Percentiles rank a stretch among this genome's conserved stretches.
Evolutionary conservation across 2,329 filamentous ascomycete species (phyloP).

Genomic region (Diaporthe sp.): DNA sequence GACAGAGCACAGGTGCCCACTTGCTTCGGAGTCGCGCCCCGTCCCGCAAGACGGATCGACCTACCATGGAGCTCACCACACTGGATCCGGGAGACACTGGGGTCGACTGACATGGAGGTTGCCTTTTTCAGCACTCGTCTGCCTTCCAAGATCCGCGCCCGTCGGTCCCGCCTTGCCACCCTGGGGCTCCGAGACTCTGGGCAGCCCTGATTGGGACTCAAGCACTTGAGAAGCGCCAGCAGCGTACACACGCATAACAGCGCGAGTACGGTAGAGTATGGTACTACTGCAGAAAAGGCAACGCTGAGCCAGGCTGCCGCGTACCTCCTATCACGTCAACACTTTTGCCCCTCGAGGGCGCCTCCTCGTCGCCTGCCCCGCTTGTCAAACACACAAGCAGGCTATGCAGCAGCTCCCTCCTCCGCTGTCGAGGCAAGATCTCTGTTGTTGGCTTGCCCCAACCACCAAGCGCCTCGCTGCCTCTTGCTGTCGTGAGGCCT

Average conservation of each 20-base stretch:
- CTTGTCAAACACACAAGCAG: background rate
- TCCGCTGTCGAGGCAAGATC: background rate
- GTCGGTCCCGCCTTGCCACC: conserved; percentile 1
- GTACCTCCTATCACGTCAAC: background rate
- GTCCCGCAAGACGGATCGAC: conserved; percentile 1
- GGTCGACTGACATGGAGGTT: background rate
- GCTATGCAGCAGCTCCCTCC: background rate
- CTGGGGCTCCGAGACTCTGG: background rate
- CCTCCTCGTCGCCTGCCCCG: background rate
- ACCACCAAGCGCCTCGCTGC: background rate
- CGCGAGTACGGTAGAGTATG: background rate
- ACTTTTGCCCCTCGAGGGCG: conserved; percentile 6
- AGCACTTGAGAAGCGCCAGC: no score
- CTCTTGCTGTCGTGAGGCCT: conserved; percentile 14
- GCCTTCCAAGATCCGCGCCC: background rate
- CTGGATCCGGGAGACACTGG: background rate
- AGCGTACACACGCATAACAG: background rate
- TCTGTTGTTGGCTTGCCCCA: background rate
- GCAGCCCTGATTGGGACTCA: background rate
- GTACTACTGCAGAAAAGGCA: background rate
- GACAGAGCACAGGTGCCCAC: background rate
- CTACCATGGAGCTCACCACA: background rate
- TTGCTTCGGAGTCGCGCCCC: conserved; percentile 1
- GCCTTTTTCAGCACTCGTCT: background rate
- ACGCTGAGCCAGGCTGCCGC: conserved; percentile 15